Conservation (phyloP, 805 yeast species). For the Candida andamanensis region DNA sequence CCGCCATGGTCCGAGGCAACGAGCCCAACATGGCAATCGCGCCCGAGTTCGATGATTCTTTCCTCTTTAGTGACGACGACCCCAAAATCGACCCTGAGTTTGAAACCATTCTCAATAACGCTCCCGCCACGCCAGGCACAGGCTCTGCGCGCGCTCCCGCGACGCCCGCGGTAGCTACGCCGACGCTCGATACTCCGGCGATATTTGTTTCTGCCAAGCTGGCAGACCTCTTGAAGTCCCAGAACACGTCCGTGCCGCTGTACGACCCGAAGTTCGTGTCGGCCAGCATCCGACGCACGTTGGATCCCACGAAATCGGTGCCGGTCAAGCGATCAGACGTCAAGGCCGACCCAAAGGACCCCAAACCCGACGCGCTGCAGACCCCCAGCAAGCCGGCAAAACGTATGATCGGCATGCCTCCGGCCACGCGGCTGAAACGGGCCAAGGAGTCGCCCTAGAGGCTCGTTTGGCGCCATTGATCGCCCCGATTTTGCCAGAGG, state of each 20-base stretch:
- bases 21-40: too few relatives aligned
- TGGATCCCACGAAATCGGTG: slow-evolving; percentile 64
- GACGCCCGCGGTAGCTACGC: slow-evolving; percentile 2
- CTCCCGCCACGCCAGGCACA: too few relatives aligned
- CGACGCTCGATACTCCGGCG: slow-evolving; percentile 1
- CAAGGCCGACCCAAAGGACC: too few relatives aligned
- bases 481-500: too few relatives aligned
- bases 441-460: too few relatives aligned
- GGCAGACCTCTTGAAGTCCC: slow-evolving; percentile 50
- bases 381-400: slow-evolving; percentile 11
- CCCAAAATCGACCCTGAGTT: slow-evolving; percentile 20
- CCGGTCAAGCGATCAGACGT: slow-evolving; percentile 46
- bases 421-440: slow-evolving; percentile 5
- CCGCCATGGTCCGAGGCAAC: too few relatives aligned
- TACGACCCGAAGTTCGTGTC: slow-evolving; percentile 49
- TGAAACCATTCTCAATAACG: slow-evolving; percentile 17
- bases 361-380: slow-evolving; percentile 7
- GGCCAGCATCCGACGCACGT: slow-evolving; percentile 45
- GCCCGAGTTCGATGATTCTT: slow-evolving; percentile 38
- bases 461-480: too few relatives aligned
- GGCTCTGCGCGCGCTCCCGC: slow-evolving; percentile 11
- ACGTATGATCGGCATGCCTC: slow-evolving; percentile 14
- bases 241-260: slow-evolving; percentile 48
- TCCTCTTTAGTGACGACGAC: slow-evolving; percentile 36
- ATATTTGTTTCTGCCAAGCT: slow-evolving; percentile 59